phyloP scores from a whole-genome alignment of 139 green algal genomes.

The Coccomyxa sp. region DNA sequence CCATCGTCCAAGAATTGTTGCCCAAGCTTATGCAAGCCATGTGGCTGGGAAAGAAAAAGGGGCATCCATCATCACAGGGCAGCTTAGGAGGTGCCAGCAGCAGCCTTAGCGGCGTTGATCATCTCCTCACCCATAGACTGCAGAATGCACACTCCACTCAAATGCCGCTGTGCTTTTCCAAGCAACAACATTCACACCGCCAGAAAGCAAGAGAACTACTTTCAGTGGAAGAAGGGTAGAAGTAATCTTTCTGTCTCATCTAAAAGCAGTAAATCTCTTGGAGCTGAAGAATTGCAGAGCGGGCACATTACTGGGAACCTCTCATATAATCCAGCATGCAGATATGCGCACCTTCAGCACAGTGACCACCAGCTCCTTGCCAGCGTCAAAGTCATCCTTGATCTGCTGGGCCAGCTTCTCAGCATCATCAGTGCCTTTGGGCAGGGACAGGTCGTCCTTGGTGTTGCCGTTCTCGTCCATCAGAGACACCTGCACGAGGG shows the following conservation, averaged over 20 bases:
- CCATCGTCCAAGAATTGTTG: no score
- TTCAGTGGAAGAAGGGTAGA: neutral
- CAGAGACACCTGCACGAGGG: constrained; percentile 64
- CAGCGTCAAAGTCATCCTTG: constrained; percentile 71
- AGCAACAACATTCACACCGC: neutral
- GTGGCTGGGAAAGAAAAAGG: no score
- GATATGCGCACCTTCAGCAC: constrained; percentile 75
- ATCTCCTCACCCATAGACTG: constrained; percentile 89
- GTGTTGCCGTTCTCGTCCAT: constrained; percentile 90
- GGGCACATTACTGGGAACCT: no score
- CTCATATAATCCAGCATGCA: neutral
- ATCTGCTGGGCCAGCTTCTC: constrained; percentile 84
- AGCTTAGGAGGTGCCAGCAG: constrained; percentile 4
- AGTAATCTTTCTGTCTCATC: neutral
- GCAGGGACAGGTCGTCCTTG: constrained; percentile 94
- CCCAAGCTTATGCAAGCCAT: no score
- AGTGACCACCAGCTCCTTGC: constrained; percentile 90
- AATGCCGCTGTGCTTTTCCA: neutral
- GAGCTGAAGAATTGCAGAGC: neutral
- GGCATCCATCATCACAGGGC: no score
- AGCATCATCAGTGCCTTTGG: constrained; percentile 83
- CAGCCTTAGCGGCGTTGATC: constrained; percentile 82
- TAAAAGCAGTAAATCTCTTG: neutral
- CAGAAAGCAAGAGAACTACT: neutral
- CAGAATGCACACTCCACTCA: neutral